These are phyloP conservation scores for Aspergillus texensis DNA, from an alignment of 2,329 filamentous ascomycete genomes.

Conservation along the genomic window DNA sequence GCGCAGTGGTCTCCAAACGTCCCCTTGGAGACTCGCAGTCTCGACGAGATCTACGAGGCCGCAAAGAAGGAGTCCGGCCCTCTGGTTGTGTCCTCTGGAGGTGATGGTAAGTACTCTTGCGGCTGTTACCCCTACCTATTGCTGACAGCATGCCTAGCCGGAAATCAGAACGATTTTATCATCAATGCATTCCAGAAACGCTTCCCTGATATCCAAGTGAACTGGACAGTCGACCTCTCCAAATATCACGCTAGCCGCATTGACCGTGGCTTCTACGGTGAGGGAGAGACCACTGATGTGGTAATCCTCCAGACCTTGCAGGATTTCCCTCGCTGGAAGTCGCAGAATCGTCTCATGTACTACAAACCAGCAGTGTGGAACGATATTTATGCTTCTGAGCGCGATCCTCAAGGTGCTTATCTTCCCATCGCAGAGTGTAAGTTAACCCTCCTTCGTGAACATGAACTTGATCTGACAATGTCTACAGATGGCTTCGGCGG, in stretches of 20 bases:
- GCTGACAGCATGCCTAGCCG: background rate
- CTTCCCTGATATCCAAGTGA: constrained; percentile 1
- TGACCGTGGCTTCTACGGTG: background rate
- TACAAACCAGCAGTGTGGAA: background rate
- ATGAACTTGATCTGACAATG: background rate
- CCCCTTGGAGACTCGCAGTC: background rate
- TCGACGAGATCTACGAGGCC: background rate
- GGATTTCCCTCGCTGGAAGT: constrained; percentile 2
- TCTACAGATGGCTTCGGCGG: background rate
- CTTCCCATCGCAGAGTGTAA: background rate
- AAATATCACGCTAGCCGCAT: constrained; percentile 1
- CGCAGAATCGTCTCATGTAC: background rate
- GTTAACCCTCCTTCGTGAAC: background rate
- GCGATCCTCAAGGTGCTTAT: background rate
- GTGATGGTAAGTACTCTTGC: background rate
- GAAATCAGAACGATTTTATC: background rate
- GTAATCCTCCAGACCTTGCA: constrained; percentile 1
- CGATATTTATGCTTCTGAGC: background rate
- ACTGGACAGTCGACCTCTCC: constrained; percentile 3
- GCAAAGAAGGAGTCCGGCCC: background rate
- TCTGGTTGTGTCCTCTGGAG: background rate
- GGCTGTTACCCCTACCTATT: background rate
- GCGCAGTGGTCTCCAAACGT: background rate
- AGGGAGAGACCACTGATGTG: background rate
- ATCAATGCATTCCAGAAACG: background rate